A percentile compares a stretch with the other conserved stretches of the same genome.
These are phyloP conservation scores for Aspergillus fischeri DNA, from an alignment of 2,329 filamentous ascomycete genomes.

Conservation along the genomic window DNA sequence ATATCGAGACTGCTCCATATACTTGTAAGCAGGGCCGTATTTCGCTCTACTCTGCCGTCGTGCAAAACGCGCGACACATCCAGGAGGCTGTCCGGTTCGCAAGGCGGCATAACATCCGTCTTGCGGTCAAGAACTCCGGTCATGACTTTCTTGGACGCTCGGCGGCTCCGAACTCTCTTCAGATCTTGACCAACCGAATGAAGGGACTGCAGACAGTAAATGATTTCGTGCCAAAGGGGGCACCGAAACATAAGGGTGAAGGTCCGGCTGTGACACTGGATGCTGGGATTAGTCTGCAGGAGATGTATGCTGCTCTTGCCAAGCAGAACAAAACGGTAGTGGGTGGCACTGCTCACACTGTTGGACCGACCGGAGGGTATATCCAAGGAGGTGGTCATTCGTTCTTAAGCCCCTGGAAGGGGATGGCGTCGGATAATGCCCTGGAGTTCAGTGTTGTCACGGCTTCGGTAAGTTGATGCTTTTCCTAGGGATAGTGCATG, in stretches of 20 bases:
- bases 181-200: conserved; percentile 21
- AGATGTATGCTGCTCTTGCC: conserved; percentile 4
- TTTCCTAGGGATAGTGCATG: background rate
- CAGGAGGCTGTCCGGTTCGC: conserved; percentile 38
- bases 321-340: background rate
- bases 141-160: conserved; percentile 15
- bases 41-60: conserved; percentile 35
- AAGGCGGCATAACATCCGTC: conserved; percentile 15
- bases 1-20: conserved; percentile 24
- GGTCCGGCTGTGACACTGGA: conserved; percentile 1
- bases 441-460: conserved; percentile 48
- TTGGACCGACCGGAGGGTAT: conserved; percentile 32
- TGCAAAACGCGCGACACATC: conserved; percentile 29
- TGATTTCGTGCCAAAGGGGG: conserved; percentile 8
- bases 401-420: conserved; percentile 44
- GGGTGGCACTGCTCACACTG: conserved; percentile 10
- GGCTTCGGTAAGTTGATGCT: conserved; percentile 25
- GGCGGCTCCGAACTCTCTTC: conserved; percentile 31
- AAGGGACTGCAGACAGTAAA: conserved; percentile 3
- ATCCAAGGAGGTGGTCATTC: conserved; percentile 40
- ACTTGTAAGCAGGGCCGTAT: conserved; percentile 35
- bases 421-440: conserved; percentile 50
- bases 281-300: conserved; percentile 6
- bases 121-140: conserved; percentile 35
- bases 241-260: background rate